Percentiles rank a stretch among this genome's conserved stretches.
Evolutionary conservation across 2,329 filamentous ascomycete species (phyloP).

Genomic region (Lomentospora prolificans): DNA sequence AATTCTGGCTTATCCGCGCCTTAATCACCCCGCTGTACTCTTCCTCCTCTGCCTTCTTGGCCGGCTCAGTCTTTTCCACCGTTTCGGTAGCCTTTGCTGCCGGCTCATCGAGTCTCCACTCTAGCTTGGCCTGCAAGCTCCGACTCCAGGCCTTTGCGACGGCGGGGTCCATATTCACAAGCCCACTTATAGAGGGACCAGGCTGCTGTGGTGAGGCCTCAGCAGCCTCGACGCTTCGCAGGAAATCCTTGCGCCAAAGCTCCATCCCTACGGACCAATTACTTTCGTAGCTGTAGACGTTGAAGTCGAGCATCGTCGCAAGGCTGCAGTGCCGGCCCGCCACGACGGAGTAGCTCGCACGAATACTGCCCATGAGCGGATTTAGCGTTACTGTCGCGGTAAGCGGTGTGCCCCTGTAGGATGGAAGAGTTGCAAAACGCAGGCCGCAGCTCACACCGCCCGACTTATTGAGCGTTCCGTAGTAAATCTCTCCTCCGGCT

Average conservation of each 20-base stretch:
- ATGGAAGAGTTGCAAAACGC: conserved; percentile 79
- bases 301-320: conserved; percentile 90
- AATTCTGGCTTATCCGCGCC: conserved; percentile 78
- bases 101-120: conserved; percentile 33
- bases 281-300: conserved; percentile 96
- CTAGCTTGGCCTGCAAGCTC: conserved; percentile 45
- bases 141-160: conserved; percentile 22
- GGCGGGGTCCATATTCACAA: background rate
- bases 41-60: conserved; percentile 11
- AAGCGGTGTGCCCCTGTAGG: conserved; percentile 75
- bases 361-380: conserved; percentile 87
- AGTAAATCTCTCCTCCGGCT: conserved; percentile 88
- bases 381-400: conserved; percentile 91
- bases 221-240: conserved; percentile 22
- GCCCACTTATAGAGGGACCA: background rate
- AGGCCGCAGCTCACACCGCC: conserved; percentile 83
- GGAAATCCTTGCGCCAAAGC: conserved; percentile 64
- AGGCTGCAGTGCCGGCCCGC: conserved; percentile 75
- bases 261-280: conserved; percentile 87
- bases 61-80: conserved; percentile 5
- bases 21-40: conserved; percentile 82
- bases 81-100: conserved; percentile 17
- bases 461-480: conserved; percentile 88
- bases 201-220: conserved; percentile 10
- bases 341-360: conserved; percentile 82